Evolutionary conservation across 1,284 basidiomycete genomes (phyloP).

Genomic region (Marasmius oreades): DNA sequence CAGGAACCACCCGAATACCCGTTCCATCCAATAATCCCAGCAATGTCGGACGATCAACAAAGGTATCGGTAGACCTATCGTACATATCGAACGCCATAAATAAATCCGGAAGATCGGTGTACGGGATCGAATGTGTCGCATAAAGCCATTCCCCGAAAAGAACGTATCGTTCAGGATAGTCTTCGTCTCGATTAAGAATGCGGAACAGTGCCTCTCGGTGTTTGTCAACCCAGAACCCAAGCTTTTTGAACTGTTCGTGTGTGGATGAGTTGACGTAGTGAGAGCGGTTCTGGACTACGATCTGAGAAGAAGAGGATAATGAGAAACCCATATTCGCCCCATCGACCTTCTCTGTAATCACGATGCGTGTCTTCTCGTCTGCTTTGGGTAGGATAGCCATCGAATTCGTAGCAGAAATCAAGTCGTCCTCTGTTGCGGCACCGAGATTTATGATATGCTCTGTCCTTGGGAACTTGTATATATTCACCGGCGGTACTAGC

Average conservation of each 20-base stretch:
- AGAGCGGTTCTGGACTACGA: conserved; percentile 61
- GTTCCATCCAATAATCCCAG: conserved; percentile 33
- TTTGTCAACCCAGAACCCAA: conserved; percentile 48
- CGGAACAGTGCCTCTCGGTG: conserved; percentile 41
- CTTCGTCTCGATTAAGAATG: conserved; percentile 45
- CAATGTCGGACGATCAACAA: conserved; percentile 37
- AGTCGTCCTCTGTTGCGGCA: conserved; percentile 50
- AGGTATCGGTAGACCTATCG: conserved; percentile 44
- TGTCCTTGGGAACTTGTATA: conserved; percentile 62
- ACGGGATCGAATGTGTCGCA: conserved; percentile 58
- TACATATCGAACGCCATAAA: conserved; percentile 62
- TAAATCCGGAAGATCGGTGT: conserved; percentile 46
- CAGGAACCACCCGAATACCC: conserved; percentile 40
- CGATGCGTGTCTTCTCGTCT: conserved; percentile 24
- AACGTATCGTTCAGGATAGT: conserved; percentile 54
- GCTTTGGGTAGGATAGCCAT: conserved; percentile 8
- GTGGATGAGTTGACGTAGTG: conserved; percentile 52
- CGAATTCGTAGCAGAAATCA: conserved; percentile 25
- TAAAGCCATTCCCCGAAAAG: conserved; percentile 64
- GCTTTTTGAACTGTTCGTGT: conserved; percentile 58
- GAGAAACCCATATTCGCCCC: conserved; percentile 68
- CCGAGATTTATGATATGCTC: conserved; percentile 56
- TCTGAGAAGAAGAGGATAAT: conserved; percentile 41
- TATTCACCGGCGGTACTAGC: conserved; percentile 39
- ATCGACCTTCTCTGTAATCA: conserved; percentile 64